Base-by-base conservation (phyloP, 2,329 filamentous ascomycete genomes). In the Penicillium nordicum region DNA sequence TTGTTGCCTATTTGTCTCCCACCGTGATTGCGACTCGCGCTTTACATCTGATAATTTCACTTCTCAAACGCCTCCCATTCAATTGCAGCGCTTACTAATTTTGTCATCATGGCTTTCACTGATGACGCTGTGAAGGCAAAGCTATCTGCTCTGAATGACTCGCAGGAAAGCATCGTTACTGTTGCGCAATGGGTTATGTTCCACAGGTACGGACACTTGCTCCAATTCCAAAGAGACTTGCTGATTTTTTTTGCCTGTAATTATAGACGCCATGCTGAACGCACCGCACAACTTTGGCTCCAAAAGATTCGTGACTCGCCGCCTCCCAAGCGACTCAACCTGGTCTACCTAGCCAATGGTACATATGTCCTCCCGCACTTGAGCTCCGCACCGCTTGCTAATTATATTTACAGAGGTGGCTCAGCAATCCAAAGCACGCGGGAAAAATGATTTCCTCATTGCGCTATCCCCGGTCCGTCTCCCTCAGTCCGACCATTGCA, bases 111-210 rank as follows among this genome's bases (percentile, higher is more conserved):
- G 93, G 88, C 94, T 44, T 97, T 96, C 78, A 94, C 89, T 64
- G 92, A 97, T 76, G 94, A 99, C 78, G 90, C 92, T 45, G 92
- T 99, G 54, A 86, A 92, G 73, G 91, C 93, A 52, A 97, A 97
- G 79, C 87, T 99, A 52, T 95, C 92, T 32, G 90, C 92, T 41
- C 84, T 99, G 60, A 97, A 96, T 76, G 95, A 99, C 77, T 96
- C 92, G 11, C 93, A 99, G 74, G 94, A 99, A 73, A 95, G 92
- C 76, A 97, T 99, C 70, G 86, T 96, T 59, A 93, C 90, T 36
- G 92, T 96, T 60, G 92, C 94, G 56, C 93, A 97, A 86, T 99
- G 95, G 95, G 94, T 99, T 60, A 95, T 99, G 88, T 99, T 99
- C 74, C 93, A 99, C 78, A 88, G 92, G 92, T 96, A 86, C 64